phyloP scores from a whole-genome alignment of 495 filamentous ascomycete species.

The Durotheca rogersii region DNA sequence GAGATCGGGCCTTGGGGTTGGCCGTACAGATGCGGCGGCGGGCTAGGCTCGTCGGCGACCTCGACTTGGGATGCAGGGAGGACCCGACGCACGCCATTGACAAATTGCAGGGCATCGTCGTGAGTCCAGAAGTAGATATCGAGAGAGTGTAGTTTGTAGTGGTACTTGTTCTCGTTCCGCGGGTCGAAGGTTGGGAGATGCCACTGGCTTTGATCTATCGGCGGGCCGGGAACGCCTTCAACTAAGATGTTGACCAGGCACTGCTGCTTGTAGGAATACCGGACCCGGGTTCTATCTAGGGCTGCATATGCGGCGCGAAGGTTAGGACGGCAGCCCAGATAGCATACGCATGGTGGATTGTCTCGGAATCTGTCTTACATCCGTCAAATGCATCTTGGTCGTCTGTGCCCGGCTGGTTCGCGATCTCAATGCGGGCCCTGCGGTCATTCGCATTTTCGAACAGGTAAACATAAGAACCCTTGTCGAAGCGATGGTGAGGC shows the following conservation, averaged over 20 bases:
- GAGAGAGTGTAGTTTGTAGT: constrained; percentile 75
- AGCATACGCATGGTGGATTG: background rate
- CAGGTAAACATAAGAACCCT: constrained; percentile 84
- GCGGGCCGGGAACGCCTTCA: constrained; percentile 51
- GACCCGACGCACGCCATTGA: constrained; percentile 63
- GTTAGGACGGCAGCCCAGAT: constrained; percentile 6
- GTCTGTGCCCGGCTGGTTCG: constrained; percentile 81
- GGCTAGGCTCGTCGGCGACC: constrained; percentile 56
- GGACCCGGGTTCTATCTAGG: constrained; percentile 63
- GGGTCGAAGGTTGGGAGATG: constrained; percentile 71
- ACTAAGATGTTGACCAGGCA: constrained; percentile 74
- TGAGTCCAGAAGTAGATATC: constrained; percentile 90
- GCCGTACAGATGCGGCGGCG: constrained; percentile 39
- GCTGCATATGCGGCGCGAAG: constrained; percentile 42
- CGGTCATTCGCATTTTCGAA: constrained; percentile 71
- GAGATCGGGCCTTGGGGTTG: constrained; percentile 61
- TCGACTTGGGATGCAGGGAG: constrained; percentile 62
- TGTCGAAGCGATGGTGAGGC: constrained; percentile 83
- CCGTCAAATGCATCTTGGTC: constrained; percentile 89
- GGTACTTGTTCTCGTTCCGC: constrained; percentile 65
- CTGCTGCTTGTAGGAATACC: constrained; percentile 76
- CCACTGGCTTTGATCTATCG: constrained; percentile 62
- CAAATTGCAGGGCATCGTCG: constrained; percentile 71
- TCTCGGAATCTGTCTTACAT: constrained; percentile 51
- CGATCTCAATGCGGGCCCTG: constrained; percentile 75